These are phyloP conservation scores for Coniochaeta sp. DNA, from an alignment of 2,329 filamentous ascomycete species.

Conservation along the genomic window DNA sequence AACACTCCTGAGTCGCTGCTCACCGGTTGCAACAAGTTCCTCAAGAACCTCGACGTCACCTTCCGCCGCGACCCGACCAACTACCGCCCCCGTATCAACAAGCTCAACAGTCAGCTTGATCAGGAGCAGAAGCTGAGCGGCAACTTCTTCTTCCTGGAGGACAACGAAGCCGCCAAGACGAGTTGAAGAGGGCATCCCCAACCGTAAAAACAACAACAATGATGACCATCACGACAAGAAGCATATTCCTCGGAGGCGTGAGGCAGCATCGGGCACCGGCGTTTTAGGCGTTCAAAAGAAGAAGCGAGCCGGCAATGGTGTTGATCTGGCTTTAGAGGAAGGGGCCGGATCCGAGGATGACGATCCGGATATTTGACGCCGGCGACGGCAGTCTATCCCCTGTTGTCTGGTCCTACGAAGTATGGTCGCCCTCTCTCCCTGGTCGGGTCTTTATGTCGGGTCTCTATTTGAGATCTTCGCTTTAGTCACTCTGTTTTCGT, in stretches of 20 bases:
- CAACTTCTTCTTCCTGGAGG: conserved; percentile 99
- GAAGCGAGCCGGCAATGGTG: conserved; percentile 19
- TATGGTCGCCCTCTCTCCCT: conserved; percentile 5
- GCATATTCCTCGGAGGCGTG: conserved; percentile 15
- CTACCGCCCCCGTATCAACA: conserved; percentile 97
- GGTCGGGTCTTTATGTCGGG: conserved; percentile 1
- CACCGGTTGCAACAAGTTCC: conserved; percentile 92
- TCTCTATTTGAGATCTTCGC: conserved; percentile 5
- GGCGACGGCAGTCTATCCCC: conserved; percentile 59
- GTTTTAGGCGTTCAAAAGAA: conserved; percentile 49
- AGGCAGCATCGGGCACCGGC: conserved; percentile 36
- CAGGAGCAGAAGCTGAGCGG: conserved; percentile 92
- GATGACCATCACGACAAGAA: conserved; percentile 10
- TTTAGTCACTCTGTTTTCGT: not conserved
- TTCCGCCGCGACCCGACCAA: conserved; percentile 97
- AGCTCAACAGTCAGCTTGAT: conserved; percentile 89
- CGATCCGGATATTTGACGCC: conserved; percentile 56
- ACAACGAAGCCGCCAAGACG: conserved; percentile 48
- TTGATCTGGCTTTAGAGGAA: conserved; percentile 31
- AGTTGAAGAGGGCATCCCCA: conserved; percentile 56
- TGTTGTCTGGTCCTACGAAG: conserved; percentile 54
- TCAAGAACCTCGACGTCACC: conserved; percentile 94
- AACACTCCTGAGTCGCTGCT: conserved; percentile 87
- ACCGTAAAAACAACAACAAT: conserved; percentile 21
- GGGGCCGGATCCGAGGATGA: conserved; percentile 54